Evolutionary conservation across 2,329 filamentous ascomycete species (phyloP).

Genomic region (Alternaria gaisen): DNA sequence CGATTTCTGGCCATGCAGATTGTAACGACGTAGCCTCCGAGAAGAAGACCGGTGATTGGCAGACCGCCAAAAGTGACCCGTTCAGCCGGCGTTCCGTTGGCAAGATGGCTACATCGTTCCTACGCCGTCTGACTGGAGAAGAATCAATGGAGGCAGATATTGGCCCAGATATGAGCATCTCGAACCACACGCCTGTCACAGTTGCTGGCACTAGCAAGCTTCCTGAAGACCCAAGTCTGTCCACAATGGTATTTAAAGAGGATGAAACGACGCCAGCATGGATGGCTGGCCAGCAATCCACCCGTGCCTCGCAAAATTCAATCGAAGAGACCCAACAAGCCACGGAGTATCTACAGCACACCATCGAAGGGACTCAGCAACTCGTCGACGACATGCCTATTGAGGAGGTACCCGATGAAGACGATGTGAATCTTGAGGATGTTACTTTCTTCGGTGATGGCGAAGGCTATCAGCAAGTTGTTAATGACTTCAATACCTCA

Average conservation of each 20-base stretch:
- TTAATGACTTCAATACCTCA: slow-evolving; percentile 2
- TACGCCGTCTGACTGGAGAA: slow-evolving; percentile 38
- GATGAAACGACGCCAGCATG: background rate
- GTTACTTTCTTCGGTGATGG: slow-evolving; percentile 15
- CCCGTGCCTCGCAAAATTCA: background rate
- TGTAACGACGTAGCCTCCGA: slow-evolving; percentile 40
- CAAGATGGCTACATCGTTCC: slow-evolving; percentile 33
- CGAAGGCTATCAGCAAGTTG: slow-evolving; percentile 1
- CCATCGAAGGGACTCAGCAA: background rate
- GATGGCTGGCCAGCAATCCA: too few relatives aligned
- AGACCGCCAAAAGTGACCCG: slow-evolving; percentile 40
- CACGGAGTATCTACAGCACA: background rate
- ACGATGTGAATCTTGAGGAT: slow-evolving; percentile 20
- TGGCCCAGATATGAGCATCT: background rate
- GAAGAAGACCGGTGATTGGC: slow-evolving; percentile 36
- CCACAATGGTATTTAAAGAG: too few relatives aligned
- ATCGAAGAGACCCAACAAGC: background rate
- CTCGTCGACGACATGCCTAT: slow-evolving; percentile 9
- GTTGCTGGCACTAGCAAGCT: background rate
- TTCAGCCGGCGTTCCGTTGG: slow-evolving; percentile 27
- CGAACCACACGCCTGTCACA: slow-evolving; percentile 1
- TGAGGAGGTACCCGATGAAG: background rate
- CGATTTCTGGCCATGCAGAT: slow-evolving; percentile 51
- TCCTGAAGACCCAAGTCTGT: too few relatives aligned
- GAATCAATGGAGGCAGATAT: background rate